Evolutionary conservation across 225 moss, liverwort and hornwort species (phyloP), one percentile per base, ranked within the genome.

Genomic region (Climacium dendroides): DNA sequence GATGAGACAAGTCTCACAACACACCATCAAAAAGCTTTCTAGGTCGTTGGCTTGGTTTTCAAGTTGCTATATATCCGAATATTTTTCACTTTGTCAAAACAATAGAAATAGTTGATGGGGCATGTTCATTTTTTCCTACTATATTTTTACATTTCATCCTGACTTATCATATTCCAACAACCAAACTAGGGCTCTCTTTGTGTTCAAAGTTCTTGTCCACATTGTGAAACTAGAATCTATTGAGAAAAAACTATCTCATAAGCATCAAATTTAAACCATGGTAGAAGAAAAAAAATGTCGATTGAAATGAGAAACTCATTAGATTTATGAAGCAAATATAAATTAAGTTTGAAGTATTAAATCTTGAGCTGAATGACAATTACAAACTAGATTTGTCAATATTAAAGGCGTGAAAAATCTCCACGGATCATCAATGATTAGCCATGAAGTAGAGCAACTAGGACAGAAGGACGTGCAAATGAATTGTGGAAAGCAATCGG

Each of bases 271-370:
- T 69, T 8, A 13, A 23, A 13, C 8, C 10, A 3, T 22, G 6
- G 6, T 0, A 4, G 2, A n/a, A 66, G 7, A n/a, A n/a, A 25
- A 41, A 2, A 22, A 4, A 15, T 0, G 0, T 24, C 2, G 18
- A 69, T 39, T 69, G 14, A 66, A 1, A 66, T 11, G 22, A 22
- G 12, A 22, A 22, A 12, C 8, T 8, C 7, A 39, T 8, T 0
- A 0, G 23, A 69, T 39, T n/a, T 39, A 35, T 22, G 4, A 66
- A n/a, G 22, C n/a, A 66, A 66, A n/a, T 6, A 22, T 65, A n/a
- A 35, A 35, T 19, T 19, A 5, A 65, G 19, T 19, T 35, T 66
- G 11, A 20, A 35, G 2, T 12, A 35, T 22, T 11, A 6, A n/a
- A 66, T 66, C 35, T 19, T 66, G 10, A 66, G 2, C 2, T 30